Base-by-base conservation (phyloP, 2,329 filamentous ascomycete species). In the Neoascochyta sp. region DNA sequence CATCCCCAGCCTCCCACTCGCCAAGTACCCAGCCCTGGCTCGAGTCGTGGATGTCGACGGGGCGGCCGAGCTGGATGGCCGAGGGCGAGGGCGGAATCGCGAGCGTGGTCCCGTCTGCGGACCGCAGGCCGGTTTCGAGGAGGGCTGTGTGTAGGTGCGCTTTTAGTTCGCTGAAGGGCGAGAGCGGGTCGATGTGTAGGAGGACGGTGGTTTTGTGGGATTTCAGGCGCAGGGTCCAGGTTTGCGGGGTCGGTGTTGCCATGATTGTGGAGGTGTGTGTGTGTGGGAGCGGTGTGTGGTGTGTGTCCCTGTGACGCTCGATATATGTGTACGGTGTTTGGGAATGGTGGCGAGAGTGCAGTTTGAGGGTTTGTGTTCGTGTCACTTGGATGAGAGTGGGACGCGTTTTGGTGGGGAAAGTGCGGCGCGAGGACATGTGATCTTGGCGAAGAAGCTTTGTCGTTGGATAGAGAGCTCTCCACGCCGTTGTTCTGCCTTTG, bases 161-260 rank as follows among this genome's bases (percentile, higher is more conserved):
- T 41, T 70, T 69, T 13, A 73, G 50, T 2, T 52, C 49, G 9
- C 43, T 23, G 32, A 72, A 61, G 27, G 60, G 56, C 31, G 62
- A 48, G 5, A 69, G 55, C 0, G 66, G 66, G 29, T 69, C 62
- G 43, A 62, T 52, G 52, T 71, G 66, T 0, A 73, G 60, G 22
- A 72, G 49, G 38, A 72, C 48, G 18, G 69, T 72, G 17, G 62
- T 67, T 26, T 62, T 65, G 48, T 62, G 51, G 30, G 64, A 52
- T 44, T 72, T 73, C 45, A 72, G 63, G 35, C 68, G 67, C 16
- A 73, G 58, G 1, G 67, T 71, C 57, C 57, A 62, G 11, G 57
- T 56, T 34, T 40, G 39, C 4, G 59, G 47, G 4, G 45, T 40
- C 3, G 58, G 54, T 3, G 34, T 32, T 3, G 47, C 32, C 45